phyloP scores from a whole-genome alignment of 2,329 filamentous ascomycete species.

The Cytospora mali region DNA sequence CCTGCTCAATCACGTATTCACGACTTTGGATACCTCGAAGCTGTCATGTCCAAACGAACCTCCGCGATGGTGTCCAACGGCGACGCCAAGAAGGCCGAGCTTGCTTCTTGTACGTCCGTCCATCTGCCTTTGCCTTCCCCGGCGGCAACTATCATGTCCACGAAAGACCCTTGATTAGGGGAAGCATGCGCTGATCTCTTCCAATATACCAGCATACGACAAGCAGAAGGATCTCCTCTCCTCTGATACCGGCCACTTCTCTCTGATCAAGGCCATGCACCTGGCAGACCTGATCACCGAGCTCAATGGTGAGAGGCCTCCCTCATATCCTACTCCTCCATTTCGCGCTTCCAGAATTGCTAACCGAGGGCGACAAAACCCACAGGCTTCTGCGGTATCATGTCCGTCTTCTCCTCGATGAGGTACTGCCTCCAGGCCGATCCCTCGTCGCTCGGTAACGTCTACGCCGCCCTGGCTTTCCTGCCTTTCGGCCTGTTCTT shows the following conservation, averaged over 20 bases:
- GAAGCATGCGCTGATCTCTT: not conserved
- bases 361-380: constrained; percentile 4
- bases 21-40: not conserved
- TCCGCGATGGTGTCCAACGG: constrained; percentile 24
- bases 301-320: constrained; percentile 63
- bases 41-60: constrained; percentile 26
- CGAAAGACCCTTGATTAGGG: not conserved
- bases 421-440: constrained; percentile 80
- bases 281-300: constrained; percentile 84
- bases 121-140: constrained; percentile 19
- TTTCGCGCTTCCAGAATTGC: not conserved
- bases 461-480: constrained; percentile 83
- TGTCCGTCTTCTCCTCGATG: constrained; percentile 94
- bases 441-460: constrained; percentile 63
- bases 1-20: not conserved
- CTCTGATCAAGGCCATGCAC: constrained; percentile 69
- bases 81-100: constrained; percentile 23
- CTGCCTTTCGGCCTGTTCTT: constrained; percentile 95
- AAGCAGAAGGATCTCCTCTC: constrained; percentile 77
- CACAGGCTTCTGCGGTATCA: constrained; percentile 80
- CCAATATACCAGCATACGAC: constrained; percentile 57
- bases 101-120: constrained; percentile 16
- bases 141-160: not conserved
- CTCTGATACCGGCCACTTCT: constrained; percentile 73
- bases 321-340: not conserved